Conservation (phyloP, 2,329 filamentous ascomycete species). For the Aspergillus pseudonomiae region DNA sequence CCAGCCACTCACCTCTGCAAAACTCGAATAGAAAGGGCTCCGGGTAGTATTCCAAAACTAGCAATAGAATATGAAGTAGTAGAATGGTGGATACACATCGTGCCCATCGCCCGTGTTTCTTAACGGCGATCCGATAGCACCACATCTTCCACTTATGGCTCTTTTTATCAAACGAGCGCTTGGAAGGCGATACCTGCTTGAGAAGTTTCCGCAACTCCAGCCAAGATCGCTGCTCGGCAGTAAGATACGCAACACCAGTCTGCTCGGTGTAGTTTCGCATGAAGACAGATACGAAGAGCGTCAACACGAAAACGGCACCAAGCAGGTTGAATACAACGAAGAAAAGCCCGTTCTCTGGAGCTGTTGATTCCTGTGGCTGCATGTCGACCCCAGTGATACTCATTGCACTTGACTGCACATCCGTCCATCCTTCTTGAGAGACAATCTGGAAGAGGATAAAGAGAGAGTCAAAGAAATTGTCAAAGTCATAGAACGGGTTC, state of each 20-base stretch:
- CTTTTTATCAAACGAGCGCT: conserved; percentile 79
- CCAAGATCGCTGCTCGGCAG: conserved; percentile 95
- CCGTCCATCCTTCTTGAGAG: conserved; percentile 96
- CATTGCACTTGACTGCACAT: conserved; percentile 85
- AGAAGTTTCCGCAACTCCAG: conserved; percentile 90
- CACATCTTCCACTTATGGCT: conserved; percentile 81
- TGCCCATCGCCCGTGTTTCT: conserved; percentile 94
- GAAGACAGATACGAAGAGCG: conserved; percentile 96
- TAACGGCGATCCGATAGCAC: conserved; percentile 92
- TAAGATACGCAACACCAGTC: conserved; percentile 94
- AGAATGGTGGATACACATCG: conserved; percentile 76
- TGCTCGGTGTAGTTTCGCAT: conserved; percentile 99
- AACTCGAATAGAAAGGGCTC: conserved; percentile 72
- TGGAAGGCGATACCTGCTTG: conserved; percentile 90
- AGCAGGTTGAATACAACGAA: conserved; percentile 96
- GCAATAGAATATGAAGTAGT: conserved; percentile 77
- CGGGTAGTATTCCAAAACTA: conserved; percentile 83
- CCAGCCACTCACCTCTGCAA: conserved; percentile 56
- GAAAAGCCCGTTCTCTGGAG: conserved; percentile 87
- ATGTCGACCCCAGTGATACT: conserved; percentile 74
- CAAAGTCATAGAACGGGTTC: conserved; percentile 89
- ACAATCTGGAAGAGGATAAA: conserved; percentile 99
- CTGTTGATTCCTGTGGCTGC: conserved; percentile 70
- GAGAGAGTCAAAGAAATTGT: conserved; percentile 88
- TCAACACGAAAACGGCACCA: conserved; percentile 93